phyloP scores from a whole-genome alignment of 371 early-diverging fungal genomes.

The Lichtheimia corymbifera region DNA sequence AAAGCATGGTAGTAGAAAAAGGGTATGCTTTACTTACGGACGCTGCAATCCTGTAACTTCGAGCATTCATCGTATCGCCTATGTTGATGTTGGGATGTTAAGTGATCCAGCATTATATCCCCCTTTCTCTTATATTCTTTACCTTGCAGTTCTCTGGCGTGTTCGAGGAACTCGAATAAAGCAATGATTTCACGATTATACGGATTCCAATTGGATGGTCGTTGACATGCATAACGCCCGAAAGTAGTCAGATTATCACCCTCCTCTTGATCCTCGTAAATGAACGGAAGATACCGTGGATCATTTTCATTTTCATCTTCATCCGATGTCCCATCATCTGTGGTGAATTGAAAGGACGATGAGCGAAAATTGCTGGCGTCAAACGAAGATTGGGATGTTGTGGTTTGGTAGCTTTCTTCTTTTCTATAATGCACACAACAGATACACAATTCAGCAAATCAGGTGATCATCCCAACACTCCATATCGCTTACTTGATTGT shows the following conservation, averaged over 20 bases:
- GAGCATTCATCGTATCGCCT: conserved; percentile 21
- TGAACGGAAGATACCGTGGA: neutral
- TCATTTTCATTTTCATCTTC: conserved; percentile 6
- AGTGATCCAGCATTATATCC: neutral
- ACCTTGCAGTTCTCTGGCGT: conserved; percentile 22
- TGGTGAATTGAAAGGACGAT: conserved; percentile 3
- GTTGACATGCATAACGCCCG: conserved; percentile 16
- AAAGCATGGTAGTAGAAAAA: too few species aligned
- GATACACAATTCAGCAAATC: too few species aligned
- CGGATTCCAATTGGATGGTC: conserved; percentile 10
- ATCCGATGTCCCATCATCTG: neutral
- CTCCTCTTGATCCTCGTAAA: conserved; percentile 2
- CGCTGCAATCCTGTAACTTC: conserved; percentile 17
- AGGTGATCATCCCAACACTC: too few species aligned
- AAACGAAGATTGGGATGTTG: conserved; percentile 3
- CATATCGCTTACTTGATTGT: too few species aligned
- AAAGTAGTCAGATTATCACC: neutral
- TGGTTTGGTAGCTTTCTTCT: conserved; percentile 14
- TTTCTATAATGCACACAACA: neutral
- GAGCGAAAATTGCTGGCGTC: neutral
- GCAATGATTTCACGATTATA: conserved; percentile 19
- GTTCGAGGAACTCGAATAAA: conserved; percentile 17
- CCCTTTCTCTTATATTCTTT: neutral
- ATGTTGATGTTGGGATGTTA: neutral
- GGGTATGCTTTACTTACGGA: conserved; percentile 5